Conservation (phyloP, 768 basidiomycete genomes). For the Russula earlei region DNA sequence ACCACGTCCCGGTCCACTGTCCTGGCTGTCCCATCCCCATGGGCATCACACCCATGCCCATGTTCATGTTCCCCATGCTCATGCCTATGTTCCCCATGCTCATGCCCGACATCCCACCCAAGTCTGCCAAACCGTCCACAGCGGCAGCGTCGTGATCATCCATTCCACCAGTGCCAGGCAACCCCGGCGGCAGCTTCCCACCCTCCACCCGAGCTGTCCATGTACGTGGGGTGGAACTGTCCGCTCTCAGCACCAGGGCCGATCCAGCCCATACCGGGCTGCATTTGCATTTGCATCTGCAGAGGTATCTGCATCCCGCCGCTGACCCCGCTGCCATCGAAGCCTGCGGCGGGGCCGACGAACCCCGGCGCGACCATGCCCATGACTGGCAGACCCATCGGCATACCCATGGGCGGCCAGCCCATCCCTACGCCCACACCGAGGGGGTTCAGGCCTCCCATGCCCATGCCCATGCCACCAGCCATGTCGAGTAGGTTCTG, state of each 20-base stretch:
- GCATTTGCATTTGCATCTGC: neutral
- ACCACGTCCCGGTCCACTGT: slow-evolving; percentile 15
- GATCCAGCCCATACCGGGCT: slow-evolving; percentile 29
- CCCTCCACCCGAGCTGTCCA: slow-evolving; percentile 22
- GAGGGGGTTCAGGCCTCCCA: neutral
- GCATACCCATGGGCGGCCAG: slow-evolving; percentile 20
- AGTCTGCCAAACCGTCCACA: neutral
- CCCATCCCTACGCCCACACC: slow-evolving; percentile 23
- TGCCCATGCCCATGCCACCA: neutral
- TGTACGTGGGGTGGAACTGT: slow-evolving; percentile 19
- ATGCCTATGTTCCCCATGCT: slow-evolving; percentile 18
- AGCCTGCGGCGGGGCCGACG: neutral
- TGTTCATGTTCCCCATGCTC: slow-evolving; percentile 14
- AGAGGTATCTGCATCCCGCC: neutral
- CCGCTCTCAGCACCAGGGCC: neutral
- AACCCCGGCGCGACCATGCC: slow-evolving; percentile 11
- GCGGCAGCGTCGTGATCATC: slow-evolving; percentile 26
- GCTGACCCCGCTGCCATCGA: neutral
- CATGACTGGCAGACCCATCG: slow-evolving; percentile 20
- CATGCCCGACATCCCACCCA: slow-evolving; percentile 19
- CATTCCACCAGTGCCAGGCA: slow-evolving; percentile 24
- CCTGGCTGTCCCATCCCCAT: slow-evolving; percentile 20
- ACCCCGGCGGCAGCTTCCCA: slow-evolving; percentile 28
- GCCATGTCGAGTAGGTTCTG: slow-evolving; percentile 20
- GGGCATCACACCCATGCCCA: slow-evolving; percentile 14